Conservation (phyloP, 2,329 filamentous ascomycete species). For the Cordyceps pruinosa region DNA sequence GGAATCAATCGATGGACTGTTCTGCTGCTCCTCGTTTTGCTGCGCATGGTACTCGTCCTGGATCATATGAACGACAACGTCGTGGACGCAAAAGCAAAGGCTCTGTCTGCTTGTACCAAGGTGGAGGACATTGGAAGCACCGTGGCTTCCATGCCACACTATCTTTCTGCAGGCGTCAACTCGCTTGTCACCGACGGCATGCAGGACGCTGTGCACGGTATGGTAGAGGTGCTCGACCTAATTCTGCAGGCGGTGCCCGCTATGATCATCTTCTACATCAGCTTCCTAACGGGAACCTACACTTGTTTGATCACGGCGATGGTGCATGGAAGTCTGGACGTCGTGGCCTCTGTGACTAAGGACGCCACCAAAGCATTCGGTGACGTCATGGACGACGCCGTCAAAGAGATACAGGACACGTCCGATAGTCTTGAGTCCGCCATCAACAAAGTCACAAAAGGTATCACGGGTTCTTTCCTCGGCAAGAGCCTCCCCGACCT, state of each 20-base stretch:
- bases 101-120: slow-evolving; percentile 80
- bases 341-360: slow-evolving; percentile 49
- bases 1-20: slow-evolving; percentile 98
- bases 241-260: slow-evolving; percentile 77
- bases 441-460: slow-evolving; percentile 42
- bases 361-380: slow-evolving; percentile 45
- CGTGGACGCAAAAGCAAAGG: slow-evolving; percentile 68
- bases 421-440: slow-evolving; percentile 41
- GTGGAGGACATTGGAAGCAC: slow-evolving; percentile 90
- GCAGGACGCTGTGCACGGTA: slow-evolving; percentile 69
- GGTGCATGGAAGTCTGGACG: slow-evolving; percentile 70
- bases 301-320: slow-evolving; percentile 82
- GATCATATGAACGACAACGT: slow-evolving; percentile 67
- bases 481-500: slow-evolving; percentile 40
- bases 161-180: slow-evolving; percentile 84
- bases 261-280: slow-evolving; percentile 86
- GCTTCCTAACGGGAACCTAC: slow-evolving; percentile 85
- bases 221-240: slow-evolving; percentile 73
- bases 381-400: slow-evolving; percentile 47
- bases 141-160: slow-evolving; percentile 98
- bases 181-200: slow-evolving; percentile 73
- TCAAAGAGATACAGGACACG: slow-evolving; percentile 51
- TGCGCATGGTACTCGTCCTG: slow-evolving; percentile 71
- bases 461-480: slow-evolving; percentile 39
- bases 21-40: slow-evolving; percentile 76